Evolutionary conservation across 768 basidiomycete genomes (phyloP).

Genomic region (Astraeus odoratus): DNA sequence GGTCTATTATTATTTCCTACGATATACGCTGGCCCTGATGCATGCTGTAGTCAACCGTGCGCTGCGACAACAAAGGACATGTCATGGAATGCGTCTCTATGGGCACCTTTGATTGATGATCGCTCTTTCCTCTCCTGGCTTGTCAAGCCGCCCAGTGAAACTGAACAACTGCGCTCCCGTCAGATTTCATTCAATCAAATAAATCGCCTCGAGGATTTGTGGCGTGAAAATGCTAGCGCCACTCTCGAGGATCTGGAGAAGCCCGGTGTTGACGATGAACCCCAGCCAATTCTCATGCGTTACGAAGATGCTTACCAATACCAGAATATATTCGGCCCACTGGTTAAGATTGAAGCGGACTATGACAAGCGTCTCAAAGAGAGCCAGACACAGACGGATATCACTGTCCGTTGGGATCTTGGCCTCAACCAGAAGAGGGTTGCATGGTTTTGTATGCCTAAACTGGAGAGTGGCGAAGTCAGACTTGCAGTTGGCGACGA

Average conservation of each 20-base stretch:
- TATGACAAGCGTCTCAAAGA: constrained; percentile 98
- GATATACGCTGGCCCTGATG: constrained; percentile 1
- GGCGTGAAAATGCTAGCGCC: constrained; percentile 93
- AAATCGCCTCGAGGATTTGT: constrained; percentile 93
- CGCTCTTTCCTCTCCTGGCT: constrained; percentile 99
- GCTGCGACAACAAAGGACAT: constrained; percentile 97
- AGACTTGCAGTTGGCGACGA: constrained; percentile 96
- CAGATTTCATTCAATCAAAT: constrained; percentile 98
- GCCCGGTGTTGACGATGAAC: constrained; percentile 96
- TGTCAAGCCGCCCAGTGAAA: constrained; percentile 94
- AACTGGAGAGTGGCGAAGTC: constrained; percentile 97
- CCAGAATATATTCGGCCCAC: constrained; percentile 97
- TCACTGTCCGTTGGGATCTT: constrained; percentile 94
- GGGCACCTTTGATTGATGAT: constrained; percentile 98
- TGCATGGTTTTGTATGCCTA: constrained; percentile 96
- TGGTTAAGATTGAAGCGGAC: constrained; percentile 99
- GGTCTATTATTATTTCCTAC: constrained; percentile 20
- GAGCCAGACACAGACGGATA: constrained; percentile 96
- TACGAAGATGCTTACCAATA: constrained; percentile 99
- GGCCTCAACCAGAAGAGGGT: constrained; percentile 98
- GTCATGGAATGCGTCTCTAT: constrained; percentile 95
- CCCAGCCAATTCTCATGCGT: constrained; percentile 80
- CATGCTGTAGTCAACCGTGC: constrained; percentile 76
- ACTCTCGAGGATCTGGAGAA: constrained; percentile 96
- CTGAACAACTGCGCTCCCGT: constrained; percentile 91